Base-by-base conservation (phyloP, 225 moss, liverwort and hornwort species). In the Pleurozium schreberi region DNA sequence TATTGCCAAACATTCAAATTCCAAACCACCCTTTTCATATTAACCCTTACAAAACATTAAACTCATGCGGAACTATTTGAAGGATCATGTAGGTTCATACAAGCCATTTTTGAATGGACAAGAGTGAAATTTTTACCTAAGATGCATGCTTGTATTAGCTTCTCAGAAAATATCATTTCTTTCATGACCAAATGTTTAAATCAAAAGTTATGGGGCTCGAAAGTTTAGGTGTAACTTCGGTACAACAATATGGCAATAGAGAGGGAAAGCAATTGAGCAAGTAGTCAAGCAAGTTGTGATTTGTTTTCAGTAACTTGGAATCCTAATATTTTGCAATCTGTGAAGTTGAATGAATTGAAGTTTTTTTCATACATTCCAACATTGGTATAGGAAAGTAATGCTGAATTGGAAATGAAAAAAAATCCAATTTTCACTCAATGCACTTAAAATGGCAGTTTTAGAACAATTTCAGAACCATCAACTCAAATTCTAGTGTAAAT, bases 181-280 rank as follows among this genome's bases (percentile, higher is more conserved):
- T 42, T 26, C 12, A 0, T 2, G 0, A 14, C 42, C 1, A 1
- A 26, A 42, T 70, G 42, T 4, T 2, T 2, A 6, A 42, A 42
- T 26, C 42, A 42, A 70, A 26, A 70, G 8, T 25, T 70, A 14
- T 40, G 8, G 14, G 4, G 40, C 8, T 40, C 7, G 3, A 40
- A 69, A 40, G 8, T 40, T 25, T 25, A 14, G 5, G 4, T 7
- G 21, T 4, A n/a, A 0, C 7, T 67, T 38, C 0, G 7, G n/a
- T n/a, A n/a, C n/a, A n/a, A 2, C 0, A 67, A 0, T 0, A 0
- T 67, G 11, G 6, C 11, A 26, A 11, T 70, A 25, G 70, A 70
- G 11, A 38, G 70, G 42, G 11, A 38, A 38, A 38, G 11, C 21
- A 38, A 20, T 67, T 34, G 6, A 5, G 16, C 21, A 67, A 67